Conservation (phyloP, 805 yeast genomes). For the Schwanniomyces polymorphus region DNA sequence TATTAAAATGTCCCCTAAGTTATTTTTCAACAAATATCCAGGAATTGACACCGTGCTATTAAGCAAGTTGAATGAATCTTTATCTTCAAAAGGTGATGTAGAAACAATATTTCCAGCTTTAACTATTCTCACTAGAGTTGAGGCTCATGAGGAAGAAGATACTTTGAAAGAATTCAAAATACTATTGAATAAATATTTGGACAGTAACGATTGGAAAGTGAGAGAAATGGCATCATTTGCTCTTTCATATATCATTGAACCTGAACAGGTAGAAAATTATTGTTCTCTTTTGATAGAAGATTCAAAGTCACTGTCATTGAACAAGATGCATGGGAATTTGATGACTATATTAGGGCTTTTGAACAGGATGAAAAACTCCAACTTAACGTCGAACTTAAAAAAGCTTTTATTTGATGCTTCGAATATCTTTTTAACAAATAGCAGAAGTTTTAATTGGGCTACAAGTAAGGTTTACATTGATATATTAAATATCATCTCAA, state of each 20-base stretch:
- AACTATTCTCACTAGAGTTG: constrained; percentile 67
- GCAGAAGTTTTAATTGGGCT: constrained; percentile 17
- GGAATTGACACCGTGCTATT: constrained; percentile 52
- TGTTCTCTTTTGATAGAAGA: constrained; percentile 27
- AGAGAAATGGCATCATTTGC: constrained; percentile 85
- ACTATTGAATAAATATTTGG: constrained; percentile 48
- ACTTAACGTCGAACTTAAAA: constrained; percentile 3
- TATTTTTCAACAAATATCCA: constrained; percentile 68
- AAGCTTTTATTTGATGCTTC: constrained; percentile 1
- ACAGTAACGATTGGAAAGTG: constrained; percentile 70
- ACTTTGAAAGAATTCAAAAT: constrained; percentile 55
- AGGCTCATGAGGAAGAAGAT: constrained; percentile 50
- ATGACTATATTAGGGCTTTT: constrained; percentile 37
- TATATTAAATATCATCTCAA: constrained; percentile 8
- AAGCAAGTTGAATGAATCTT: constrained; percentile 35
- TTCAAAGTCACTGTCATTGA: constrained; percentile 10
- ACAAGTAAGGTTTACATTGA: constrained; percentile 33
- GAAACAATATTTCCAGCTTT: constrained; percentile 77
- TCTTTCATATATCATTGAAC: constrained; percentile 47
- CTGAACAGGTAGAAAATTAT: constrained; percentile 9
- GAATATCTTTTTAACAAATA: constrained; percentile 4
- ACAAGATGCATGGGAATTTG: constrained; percentile 54
- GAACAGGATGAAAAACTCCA: constrained; percentile 5
- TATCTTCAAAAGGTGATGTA: constrained; percentile 28
- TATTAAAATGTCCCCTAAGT: constrained; percentile 50